Conservation (phyloP, 1,284 basidiomycete species). For the Fomitiporia mediterranea region DNA sequence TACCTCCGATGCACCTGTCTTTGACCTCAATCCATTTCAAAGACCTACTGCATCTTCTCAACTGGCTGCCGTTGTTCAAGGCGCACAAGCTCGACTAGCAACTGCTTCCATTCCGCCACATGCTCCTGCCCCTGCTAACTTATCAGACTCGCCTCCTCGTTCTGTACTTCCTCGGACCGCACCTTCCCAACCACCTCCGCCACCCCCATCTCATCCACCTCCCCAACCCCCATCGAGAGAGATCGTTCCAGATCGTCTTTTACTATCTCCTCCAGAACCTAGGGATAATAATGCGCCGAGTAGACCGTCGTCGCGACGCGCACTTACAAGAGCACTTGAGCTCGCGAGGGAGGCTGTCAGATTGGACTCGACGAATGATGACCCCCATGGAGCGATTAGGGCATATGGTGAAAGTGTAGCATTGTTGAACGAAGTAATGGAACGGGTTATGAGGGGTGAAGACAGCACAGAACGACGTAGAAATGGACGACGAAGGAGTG, state of each 20-base stretch:
- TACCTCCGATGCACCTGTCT: constrained; percentile 4
- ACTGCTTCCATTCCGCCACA: constrained; percentile 34
- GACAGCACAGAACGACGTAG: constrained; percentile 59
- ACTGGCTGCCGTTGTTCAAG: constrained; percentile 53
- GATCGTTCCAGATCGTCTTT: constrained; percentile 38
- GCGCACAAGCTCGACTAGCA: constrained; percentile 50
- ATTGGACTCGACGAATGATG: constrained; percentile 75
- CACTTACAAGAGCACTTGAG: constrained; percentile 72
- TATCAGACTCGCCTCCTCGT: constrained; percentile 53
- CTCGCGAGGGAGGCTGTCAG: constrained; percentile 80
- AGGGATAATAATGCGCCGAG: constrained; percentile 36
- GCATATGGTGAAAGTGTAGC: constrained; percentile 80
- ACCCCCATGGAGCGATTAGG: constrained; percentile 74
- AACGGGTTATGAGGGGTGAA: constrained; percentile 75
- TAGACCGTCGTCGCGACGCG: constrained; percentile 70
- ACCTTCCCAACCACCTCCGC: constrained; percentile 36
- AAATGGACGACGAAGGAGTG: constrained; percentile 67
- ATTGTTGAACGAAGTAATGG: constrained; percentile 81
- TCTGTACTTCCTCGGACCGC: constrained; percentile 39
- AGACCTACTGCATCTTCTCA: constrained; percentile 51
- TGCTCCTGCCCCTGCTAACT: constrained; percentile 39
- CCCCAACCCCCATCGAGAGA: constrained; percentile 37
- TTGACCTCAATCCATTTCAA: constrained; percentile 34
- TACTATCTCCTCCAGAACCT: constrained; percentile 40
- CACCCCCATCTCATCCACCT: constrained; percentile 26